phyloP scores from a whole-genome alignment of 2,329 filamentous ascomycete genomes.

The Plectosphaerella sp. region DNA sequence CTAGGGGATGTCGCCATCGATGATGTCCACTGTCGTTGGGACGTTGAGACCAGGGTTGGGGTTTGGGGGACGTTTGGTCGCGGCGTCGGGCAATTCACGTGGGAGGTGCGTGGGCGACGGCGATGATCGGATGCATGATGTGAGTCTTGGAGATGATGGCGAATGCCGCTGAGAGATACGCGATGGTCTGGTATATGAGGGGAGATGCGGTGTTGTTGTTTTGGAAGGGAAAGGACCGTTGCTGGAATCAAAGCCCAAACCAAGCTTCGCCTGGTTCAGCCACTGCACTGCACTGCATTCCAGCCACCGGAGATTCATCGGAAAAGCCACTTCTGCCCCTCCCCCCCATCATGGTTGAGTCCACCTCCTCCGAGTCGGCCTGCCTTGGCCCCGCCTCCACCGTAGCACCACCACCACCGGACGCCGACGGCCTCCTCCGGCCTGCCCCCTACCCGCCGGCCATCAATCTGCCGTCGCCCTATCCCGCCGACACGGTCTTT shows the following conservation, averaged over 20 bases:
- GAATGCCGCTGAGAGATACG: neutral
- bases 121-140: neutral
- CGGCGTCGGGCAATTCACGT: neutral
- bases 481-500: conserved; percentile 1
- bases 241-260: too few relatives aligned
- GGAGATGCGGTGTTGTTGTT: neutral
- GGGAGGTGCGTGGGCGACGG: neutral
- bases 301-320: too few relatives aligned
- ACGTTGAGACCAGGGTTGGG: neutral
- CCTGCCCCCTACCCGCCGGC: conserved; percentile 2
- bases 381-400: too few relatives aligned
- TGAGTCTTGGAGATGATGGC: neutral
- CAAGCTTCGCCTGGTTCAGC: too few relatives aligned
- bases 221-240: too few relatives aligned
- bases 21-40: neutral
- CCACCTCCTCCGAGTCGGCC: too few relatives aligned
- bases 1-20: neutral
- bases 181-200: neutral
- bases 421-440: neutral
- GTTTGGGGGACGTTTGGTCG: neutral
- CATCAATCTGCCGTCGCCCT: neutral
- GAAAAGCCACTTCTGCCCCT: too few relatives aligned
- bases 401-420: too few relatives aligned
- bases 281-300: too few relatives aligned
- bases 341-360: too few relatives aligned